These are phyloP conservation scores for Rhododendron kiyosumense DNA, from an alignment of 148 eudicot species.

Conservation along the genomic window DNA sequence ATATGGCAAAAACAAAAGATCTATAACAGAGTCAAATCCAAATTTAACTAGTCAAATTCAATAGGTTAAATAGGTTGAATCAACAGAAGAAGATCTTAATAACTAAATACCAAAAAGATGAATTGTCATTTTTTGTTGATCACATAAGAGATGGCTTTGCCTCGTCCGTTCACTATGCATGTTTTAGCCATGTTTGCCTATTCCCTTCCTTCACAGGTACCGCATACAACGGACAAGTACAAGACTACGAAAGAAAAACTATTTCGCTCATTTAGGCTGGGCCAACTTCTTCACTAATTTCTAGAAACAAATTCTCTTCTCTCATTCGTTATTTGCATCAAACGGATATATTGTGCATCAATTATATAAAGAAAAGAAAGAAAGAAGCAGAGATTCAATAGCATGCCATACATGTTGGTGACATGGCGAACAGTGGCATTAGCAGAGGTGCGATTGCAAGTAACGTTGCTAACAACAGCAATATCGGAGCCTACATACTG, in stretches of 20 bases:
- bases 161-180: neutral
- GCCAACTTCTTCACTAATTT: neutral
- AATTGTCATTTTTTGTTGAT: neutral
- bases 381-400: neutral
- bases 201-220: neutral
- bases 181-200: neutral
- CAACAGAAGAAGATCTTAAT: neutral
- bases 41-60: neutral
- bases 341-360: neutral
- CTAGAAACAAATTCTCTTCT: neutral
- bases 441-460: conserved; percentile 52
- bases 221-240: neutral
- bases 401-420: conserved; percentile 52
- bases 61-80: neutral
- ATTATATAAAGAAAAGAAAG: neutral
- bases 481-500: conserved; percentile 10
- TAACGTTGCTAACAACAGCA: conserved; percentile 32
- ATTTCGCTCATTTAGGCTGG: neutral
- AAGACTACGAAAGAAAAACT: neutral
- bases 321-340: neutral
- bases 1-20: neutral
- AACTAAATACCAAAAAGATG: neutral
- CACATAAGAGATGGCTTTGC: neutral
- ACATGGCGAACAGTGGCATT: conserved; percentile 57
- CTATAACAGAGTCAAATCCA: neutral